These are phyloP conservation scores for Pistacia atlantica DNA, from an alignment of 345 rosid genomes.

Conservation along the genomic window DNA sequence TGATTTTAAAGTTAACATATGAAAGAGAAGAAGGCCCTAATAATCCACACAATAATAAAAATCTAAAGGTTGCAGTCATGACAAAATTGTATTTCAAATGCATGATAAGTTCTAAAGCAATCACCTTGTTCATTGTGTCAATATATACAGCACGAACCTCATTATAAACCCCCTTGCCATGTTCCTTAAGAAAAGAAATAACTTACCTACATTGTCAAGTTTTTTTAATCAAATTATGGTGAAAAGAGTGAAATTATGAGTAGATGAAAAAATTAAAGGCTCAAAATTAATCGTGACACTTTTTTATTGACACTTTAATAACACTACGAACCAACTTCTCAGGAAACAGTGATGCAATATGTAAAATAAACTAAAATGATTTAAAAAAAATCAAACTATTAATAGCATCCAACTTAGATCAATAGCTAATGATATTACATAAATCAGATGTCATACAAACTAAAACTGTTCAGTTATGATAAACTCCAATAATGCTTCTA, in stretches of 20 bases:
- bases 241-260: conserved; percentile 13
- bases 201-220: conserved; percentile 61
- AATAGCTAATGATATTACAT: not conserved
- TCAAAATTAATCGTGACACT: not conserved
- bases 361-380: not conserved
- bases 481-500: not conserved
- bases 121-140: conserved; percentile 98
- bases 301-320: not conserved
- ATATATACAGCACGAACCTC: conserved; percentile 93
- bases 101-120: conserved; percentile 14
- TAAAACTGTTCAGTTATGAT: not conserved
- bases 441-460: not conserved
- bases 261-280: not conserved
- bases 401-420: not conserved
- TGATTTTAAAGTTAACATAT: not conserved
- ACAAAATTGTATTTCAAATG: not conserved
- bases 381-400: conserved; percentile 25
- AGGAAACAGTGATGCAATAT: not conserved
- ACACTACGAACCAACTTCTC: not conserved
- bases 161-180: conserved; percentile 81
- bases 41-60: no score
- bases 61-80: not conserved
- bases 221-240: conserved; percentile 1
- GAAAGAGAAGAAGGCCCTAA: not conserved
- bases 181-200: conserved; percentile 85